A percentile compares a stretch with the other conserved stretches of the same genome.
phyloP scores from a whole-genome alignment of 331 rosid genomes.

The Ulmus americana region DNA sequence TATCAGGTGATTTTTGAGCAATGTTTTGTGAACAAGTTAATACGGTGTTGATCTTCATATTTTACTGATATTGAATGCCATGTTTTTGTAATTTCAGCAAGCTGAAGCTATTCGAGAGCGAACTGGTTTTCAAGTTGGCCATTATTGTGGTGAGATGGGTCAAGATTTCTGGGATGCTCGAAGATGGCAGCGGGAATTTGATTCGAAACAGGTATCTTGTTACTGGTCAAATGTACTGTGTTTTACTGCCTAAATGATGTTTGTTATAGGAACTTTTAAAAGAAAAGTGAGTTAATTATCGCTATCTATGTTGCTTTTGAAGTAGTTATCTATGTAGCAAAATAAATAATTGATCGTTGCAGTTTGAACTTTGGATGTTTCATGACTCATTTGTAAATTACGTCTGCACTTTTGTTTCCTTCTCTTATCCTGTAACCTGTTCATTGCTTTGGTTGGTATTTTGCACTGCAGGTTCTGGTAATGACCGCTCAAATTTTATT shows the following conservation, averaged over 20 bases:
- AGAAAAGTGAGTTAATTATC: no score
- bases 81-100: slow-evolving; percentile 58
- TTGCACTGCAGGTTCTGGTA: slow-evolving; percentile 72
- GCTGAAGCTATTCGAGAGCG: slow-evolving; percentile 98
- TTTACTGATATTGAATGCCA: slow-evolving; percentile 7
- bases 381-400: no score
- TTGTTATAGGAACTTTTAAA: no score
- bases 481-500: slow-evolving; percentile 98
- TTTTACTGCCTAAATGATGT: background rate
- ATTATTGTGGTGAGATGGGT: slow-evolving; percentile 99
- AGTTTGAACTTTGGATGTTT: no score
- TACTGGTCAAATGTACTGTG: slow-evolving; percentile 3
- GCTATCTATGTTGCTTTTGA: no score
- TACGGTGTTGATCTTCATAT: slow-evolving; percentile 5
- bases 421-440: slow-evolving; percentile 5
- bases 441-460: slow-evolving; percentile 23
- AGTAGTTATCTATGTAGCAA: no score
- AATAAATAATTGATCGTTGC: no score
- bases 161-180: slow-evolving; percentile 99
- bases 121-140: slow-evolving; percentile 91
- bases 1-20: slow-evolving; percentile 59
- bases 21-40: slow-evolving; percentile 3
- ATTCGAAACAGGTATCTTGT: slow-evolving; percentile 60
- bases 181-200: slow-evolving; percentile 93
- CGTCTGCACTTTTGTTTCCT: background rate